A percentile compares a stretch with the other conserved stretches of the same genome.
These are phyloP conservation scores for Dactylella cylindrospora DNA, from an alignment of 2,329 filamentous ascomycete genomes.

Conservation along the genomic window DNA sequence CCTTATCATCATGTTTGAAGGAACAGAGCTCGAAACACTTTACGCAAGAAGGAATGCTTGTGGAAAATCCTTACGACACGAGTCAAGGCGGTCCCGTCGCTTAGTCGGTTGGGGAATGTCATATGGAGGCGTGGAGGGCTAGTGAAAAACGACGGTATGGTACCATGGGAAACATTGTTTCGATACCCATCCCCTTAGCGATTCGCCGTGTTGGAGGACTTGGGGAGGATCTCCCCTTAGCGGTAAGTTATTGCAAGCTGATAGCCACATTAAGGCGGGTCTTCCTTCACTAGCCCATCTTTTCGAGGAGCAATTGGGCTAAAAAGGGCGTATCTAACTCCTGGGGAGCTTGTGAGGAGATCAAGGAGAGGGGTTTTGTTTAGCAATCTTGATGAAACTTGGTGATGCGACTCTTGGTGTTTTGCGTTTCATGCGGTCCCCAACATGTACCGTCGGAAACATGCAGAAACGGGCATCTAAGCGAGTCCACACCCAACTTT, in stretches of 20 bases:
- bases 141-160: slow-evolving; percentile 6
- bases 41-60: slow-evolving; percentile 18
- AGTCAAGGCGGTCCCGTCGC: slow-evolving; percentile 4
- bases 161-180: slow-evolving; percentile 39
- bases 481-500: slow-evolving; percentile 11
- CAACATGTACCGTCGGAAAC: slow-evolving; percentile 13
- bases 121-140: slow-evolving; percentile 2
- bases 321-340: slow-evolving; percentile 4
- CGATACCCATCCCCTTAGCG: slow-evolving; percentile 29
- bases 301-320: no score
- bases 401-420: slow-evolving; percentile 40
- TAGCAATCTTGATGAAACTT: slow-evolving; percentile 36
- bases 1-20: slow-evolving; percentile 12
- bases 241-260: background rate
- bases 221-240: slow-evolving; percentile 15
- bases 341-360: slow-evolving; percentile 2
- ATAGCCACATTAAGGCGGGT: background rate
- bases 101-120: background rate
- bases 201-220: slow-evolving; percentile 25
- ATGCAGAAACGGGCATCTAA: slow-evolving; percentile 22
- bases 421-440: slow-evolving; percentile 13
- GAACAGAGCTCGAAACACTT: slow-evolving; percentile 21
- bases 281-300: no score
- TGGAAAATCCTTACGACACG: slow-evolving; percentile 9
- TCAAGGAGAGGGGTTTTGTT: slow-evolving; percentile 28